These are phyloP conservation scores for Colletotrichum kahawae DNA, from an alignment of 2,329 filamentous ascomycete genomes.

Conservation along the genomic window DNA sequence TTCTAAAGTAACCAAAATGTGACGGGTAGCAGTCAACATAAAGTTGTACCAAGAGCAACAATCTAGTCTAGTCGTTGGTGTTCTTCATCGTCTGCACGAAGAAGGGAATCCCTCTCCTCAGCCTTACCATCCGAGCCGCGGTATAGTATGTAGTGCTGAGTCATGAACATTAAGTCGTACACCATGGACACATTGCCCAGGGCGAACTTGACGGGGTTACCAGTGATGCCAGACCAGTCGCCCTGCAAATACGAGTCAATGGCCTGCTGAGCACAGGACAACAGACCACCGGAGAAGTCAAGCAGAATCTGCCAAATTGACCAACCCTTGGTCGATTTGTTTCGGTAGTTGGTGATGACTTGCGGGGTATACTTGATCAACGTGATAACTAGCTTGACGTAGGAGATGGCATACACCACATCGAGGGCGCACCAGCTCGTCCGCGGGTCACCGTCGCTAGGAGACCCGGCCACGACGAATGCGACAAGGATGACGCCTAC, in stretches of 20 bases:
- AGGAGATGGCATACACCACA: conserved; percentile 73
- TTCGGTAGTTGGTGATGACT: conserved; percentile 80
- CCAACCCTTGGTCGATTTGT: conserved; percentile 87
- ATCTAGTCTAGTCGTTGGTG: conserved; percentile 24
- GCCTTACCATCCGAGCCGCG: conserved; percentile 24
- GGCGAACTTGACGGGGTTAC: conserved; percentile 89
- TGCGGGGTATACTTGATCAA: conserved; percentile 94
- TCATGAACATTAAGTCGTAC: conserved; percentile 86
- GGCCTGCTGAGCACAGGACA: conserved; percentile 81
- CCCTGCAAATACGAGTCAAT: conserved; percentile 85
- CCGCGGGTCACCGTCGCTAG: conserved; percentile 41
- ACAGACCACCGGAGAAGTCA: conserved; percentile 79
- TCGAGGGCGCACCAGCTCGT: conserved; percentile 67
- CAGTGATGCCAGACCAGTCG: conserved; percentile 90
- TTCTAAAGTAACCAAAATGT: neutral
- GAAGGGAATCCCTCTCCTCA: conserved; percentile 22
- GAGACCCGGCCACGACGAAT: conserved; percentile 46
- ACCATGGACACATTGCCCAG: conserved; percentile 84
- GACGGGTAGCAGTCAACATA: neutral
- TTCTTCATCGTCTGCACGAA: conserved; percentile 17
- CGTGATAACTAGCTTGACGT: conserved; percentile 88
- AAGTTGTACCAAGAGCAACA: neutral
- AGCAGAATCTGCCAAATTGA: conserved; percentile 83
- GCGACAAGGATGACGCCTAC: conserved; percentile 60
- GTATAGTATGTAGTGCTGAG: conserved; percentile 89